Evolutionary conservation across 1,139 yeast genomes (phyloP).

Genomic region (Candida gigantensis): DNA sequence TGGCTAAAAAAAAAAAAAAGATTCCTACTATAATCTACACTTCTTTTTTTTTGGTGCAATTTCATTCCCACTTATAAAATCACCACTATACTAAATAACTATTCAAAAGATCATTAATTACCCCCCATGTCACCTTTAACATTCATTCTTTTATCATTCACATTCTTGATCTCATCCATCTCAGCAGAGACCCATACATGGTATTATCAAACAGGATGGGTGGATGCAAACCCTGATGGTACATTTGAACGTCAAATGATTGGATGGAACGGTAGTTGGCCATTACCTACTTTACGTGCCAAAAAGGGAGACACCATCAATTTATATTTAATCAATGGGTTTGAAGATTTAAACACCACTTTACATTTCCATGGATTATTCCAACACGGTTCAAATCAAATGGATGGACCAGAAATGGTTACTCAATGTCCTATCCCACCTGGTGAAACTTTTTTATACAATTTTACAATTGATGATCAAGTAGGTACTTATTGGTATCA

Average conservation of each 20-base stretch:
- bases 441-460: slow-evolving; percentile 62
- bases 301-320: slow-evolving; percentile 62
- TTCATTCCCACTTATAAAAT: no score
- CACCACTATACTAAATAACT: no score
- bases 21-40: no score
- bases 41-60: no score
- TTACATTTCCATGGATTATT: slow-evolving; percentile 78
- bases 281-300: slow-evolving; percentile 69
- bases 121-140: no score
- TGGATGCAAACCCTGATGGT: slow-evolving; percentile 68
- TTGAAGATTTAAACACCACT: slow-evolving; percentile 56
- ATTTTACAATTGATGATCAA: slow-evolving; percentile 64
- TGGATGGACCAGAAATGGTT: slow-evolving; percentile 80
- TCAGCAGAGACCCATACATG: slow-evolving; percentile 51
- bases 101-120: no score
- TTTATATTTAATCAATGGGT: slow-evolving; percentile 58
- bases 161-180: slow-evolving; percentile 12
- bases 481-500: slow-evolving; percentile 83
- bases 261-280: slow-evolving; percentile 74
- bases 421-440: slow-evolving; percentile 80
- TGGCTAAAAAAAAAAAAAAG: no score
- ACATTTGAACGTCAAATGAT: slow-evolving; percentile 49
- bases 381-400: slow-evolving; percentile 57
- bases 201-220: slow-evolving; percentile 56
- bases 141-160: slow-evolving; percentile 5